Evolutionary conservation across 768 basidiomycete species (phyloP).

Genomic region (Sporobolomyces roseus): DNA sequence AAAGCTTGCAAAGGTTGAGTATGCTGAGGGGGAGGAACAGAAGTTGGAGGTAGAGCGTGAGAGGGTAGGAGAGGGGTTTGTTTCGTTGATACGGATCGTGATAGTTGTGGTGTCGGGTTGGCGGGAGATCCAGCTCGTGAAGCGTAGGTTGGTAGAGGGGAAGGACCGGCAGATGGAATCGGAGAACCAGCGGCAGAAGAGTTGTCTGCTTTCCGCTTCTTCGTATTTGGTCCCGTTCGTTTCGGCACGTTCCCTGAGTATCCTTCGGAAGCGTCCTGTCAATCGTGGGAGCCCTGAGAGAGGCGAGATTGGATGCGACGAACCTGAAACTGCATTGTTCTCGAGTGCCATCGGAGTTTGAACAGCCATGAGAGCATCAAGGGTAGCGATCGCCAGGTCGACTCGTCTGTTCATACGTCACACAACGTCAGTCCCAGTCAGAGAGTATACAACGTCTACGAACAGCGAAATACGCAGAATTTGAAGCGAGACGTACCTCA

Average conservation of each 20-base stretch:
- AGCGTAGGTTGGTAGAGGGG: slow-evolving; percentile 2
- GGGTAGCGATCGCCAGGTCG: slow-evolving; percentile 9
- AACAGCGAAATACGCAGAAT: too few relatives aligned
- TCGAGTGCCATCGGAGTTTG: neutral
- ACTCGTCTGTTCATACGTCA: slow-evolving; percentile 15
- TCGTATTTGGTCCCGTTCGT: slow-evolving; percentile 15
- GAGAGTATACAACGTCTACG: too few relatives aligned
- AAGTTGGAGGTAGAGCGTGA: neutral
- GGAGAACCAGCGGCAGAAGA: slow-evolving; percentile 19
- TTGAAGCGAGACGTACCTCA: slow-evolving; percentile 21
- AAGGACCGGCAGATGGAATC: slow-evolving; percentile 17
- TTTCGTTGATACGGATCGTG: neutral
- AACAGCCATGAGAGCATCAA: slow-evolving; percentile 19
- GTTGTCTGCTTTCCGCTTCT: slow-evolving; percentile 33
- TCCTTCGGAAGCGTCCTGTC: too few relatives aligned
- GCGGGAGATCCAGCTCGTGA: neutral
- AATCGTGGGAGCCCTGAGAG: too few relatives aligned
- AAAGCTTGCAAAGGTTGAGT: slow-evolving; percentile 20
- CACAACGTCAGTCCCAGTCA: neutral
- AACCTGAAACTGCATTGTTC: neutral
- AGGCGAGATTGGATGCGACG: too few relatives aligned
- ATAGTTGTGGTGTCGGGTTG: neutral
- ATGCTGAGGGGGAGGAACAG: neutral
- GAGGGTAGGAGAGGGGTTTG: neutral
- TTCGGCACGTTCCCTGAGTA: slow-evolving; percentile 1